Evolutionary conservation across 2,329 filamentous ascomycete species (phyloP), one percentile per base, ranked within the genome.

Genomic region (Colletotrichum eleusines): DNA sequence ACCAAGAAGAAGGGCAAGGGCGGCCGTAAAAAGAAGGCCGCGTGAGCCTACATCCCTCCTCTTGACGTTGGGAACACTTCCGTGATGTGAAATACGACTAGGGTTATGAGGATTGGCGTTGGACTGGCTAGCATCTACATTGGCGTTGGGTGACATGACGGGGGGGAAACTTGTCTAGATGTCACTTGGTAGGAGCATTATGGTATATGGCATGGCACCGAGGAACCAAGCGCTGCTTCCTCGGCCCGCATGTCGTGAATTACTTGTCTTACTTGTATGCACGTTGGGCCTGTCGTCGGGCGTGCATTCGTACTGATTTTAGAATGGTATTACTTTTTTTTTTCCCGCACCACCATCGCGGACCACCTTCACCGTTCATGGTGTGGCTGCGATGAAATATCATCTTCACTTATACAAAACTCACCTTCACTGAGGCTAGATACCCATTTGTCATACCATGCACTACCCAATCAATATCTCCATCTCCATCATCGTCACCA

Each of bases 21-120:
- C 46, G 84, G 84, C 18, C 81, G 83, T 33, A 87, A 85, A 78
- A 88, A 86, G 83, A 88, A 87, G 80, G 79, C 77, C 57, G 72
- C 74, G 59, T 72, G 66, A 72, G 33, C 42, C 31, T 44, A 33
- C 31, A 53, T 16, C 26, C 18, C 28, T 40, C 40, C 26, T 40
- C 28, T 42, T 26, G 16, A 33, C 23, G 50, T 20, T 31, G 33
- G 35, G 23, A 35, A 28, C 46, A 42, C 40, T 71, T 63, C 50
- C 33, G 48, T 71, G 69, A 71, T 63, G 69, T 69, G 65, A 63
- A 69, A 66, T 61, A 72, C 55, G 69, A 72, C 4, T 61, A 69
- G 69, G 69, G 42, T 70, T 69, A 70, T 73, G 63, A 51, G 46
- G n/a, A 48, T 31, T 72, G 76, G 76, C 76, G 73, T 77, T 76